Evolutionary conservation across 2,329 filamentous ascomycete species (phyloP), one percentile per base, ranked within the genome.

Genomic region (Calycina herbarum): DNA sequence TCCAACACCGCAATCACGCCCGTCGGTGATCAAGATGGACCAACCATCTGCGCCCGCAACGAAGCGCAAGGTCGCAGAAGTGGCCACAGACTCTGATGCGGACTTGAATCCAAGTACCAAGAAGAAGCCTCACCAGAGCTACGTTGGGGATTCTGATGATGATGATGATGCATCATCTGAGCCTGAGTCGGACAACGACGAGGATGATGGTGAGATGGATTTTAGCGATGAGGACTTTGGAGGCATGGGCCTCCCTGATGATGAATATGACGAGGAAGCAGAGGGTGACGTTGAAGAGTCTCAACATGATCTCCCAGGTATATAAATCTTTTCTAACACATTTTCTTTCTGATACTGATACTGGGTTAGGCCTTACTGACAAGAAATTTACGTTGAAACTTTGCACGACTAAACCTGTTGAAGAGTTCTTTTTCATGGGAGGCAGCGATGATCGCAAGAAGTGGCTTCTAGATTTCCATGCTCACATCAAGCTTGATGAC

Each of bases 401-500:
- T n/a, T 42, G 17, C 40, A 42, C 40, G 13, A 6, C 40, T 13
- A 56, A 56, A 24, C 51, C 51, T 15, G 51, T 4, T 29, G n/a
- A 56, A 24, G n/a, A 24, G 51, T 24, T 20, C 20, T 20, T 24
- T n/a, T 4, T 56, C 3, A 56, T 24, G 10, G 29, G 11, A 11
- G 51, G 51, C 20, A 24, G 27, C 11, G 51, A 11, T 7, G 4
- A 56, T 20, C 20, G 51, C n/a, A 4, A 5, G 10, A 29, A 56
- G 10, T 56, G 51, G 51, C 20, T 56, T 2, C 51, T 56, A 6
- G 27, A 56, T 11, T 66, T 71, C 7, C 60, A 64, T 20, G 61
- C 58, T 33, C 40, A 56, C 2, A 68, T 65, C 20, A 68, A 13
- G n/a, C 31, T 48, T 45, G 42, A 70, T 13, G 66, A 62, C 2